A percentile compares a stretch with the other conserved stretches of the same genome.
phyloP scores from a whole-genome alignment of 495 filamentous ascomycete genomes.

The Trichoderma asperelloides region DNA sequence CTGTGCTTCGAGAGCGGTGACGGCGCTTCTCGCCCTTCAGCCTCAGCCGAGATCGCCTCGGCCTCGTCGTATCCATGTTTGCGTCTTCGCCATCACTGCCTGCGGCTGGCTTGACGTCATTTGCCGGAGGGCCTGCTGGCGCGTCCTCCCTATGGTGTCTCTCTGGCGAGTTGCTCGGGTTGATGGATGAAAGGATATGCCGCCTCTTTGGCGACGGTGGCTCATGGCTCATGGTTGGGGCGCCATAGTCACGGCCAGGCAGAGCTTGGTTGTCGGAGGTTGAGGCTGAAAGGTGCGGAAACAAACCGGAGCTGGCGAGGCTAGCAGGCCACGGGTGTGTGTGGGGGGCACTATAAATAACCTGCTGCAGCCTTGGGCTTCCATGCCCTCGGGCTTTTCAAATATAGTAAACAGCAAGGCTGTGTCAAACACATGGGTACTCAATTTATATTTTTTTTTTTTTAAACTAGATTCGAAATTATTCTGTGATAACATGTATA shows the following conservation, averaged over 20 bases:
- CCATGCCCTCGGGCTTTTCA: no score
- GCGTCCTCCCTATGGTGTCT: background rate
- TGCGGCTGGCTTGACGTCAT: background rate
- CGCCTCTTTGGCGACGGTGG: slow-evolving; percentile 35
- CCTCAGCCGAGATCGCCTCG: slow-evolving; percentile 5
- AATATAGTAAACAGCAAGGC: no score
- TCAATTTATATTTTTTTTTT: no score
- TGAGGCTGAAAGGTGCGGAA: no score
- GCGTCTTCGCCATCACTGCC: slow-evolving; percentile 9
- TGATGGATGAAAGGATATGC: slow-evolving; percentile 37
- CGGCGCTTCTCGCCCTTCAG: slow-evolving; percentile 12
- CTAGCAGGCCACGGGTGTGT: no score
- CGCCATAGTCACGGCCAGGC: background rate
- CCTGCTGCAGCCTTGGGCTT: no score
- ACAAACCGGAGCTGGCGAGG: no score
- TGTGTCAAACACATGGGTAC: no score
- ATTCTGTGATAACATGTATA: no score
- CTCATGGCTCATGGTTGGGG: slow-evolving; percentile 20
- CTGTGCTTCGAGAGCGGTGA: slow-evolving; percentile 14
- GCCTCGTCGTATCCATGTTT: slow-evolving; percentile 14
- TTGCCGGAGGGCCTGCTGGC: background rate
- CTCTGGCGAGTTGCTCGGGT: slow-evolving; percentile 19
- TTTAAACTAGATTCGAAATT: no score
- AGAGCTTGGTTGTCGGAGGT: background rate
- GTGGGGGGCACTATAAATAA: no score